phyloP scores from a whole-genome alignment of 257 asterid genomes.

The Dorcoceras hygrometricum region DNA sequence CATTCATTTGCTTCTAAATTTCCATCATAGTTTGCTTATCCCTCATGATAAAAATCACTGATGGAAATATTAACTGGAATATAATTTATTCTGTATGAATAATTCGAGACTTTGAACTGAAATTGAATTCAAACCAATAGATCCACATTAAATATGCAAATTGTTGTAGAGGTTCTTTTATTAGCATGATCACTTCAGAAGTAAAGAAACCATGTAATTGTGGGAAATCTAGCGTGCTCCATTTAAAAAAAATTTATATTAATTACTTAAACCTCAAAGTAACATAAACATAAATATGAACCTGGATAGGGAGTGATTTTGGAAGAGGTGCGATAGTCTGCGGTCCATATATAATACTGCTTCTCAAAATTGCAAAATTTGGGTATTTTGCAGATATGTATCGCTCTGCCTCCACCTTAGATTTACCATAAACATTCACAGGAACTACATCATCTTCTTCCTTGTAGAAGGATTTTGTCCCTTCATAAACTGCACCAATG shows the following conservation, averaged over 20 bases:
- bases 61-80: background rate
- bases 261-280: background rate
- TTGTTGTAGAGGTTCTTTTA: background rate
- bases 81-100: background rate
- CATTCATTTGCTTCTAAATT: background rate
- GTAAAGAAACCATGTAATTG: too few relatives aligned
- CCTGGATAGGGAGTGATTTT: constrained; percentile 96
- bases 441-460: constrained; percentile 89
- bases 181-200: background rate
- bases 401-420: constrained; percentile 85
- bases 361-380: constrained; percentile 79
- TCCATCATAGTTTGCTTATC: background rate
- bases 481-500: constrained; percentile 75
- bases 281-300: constrained; percentile 22
- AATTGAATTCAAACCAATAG: background rate
- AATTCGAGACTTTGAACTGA: background rate
- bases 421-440: constrained; percentile 87
- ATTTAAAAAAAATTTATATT: too few relatives aligned
- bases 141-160: background rate
- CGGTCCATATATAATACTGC: constrained; percentile 95
- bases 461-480: constrained; percentile 78
- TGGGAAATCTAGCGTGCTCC: background rate
- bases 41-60: background rate
- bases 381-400: constrained; percentile 52
- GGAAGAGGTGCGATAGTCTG: constrained; percentile 82